A percentile compares a stretch with the other conserved stretches of the same genome.
phyloP scores from a whole-genome alignment of 129 eudicot species.

The Deinandra increscens region DNA sequence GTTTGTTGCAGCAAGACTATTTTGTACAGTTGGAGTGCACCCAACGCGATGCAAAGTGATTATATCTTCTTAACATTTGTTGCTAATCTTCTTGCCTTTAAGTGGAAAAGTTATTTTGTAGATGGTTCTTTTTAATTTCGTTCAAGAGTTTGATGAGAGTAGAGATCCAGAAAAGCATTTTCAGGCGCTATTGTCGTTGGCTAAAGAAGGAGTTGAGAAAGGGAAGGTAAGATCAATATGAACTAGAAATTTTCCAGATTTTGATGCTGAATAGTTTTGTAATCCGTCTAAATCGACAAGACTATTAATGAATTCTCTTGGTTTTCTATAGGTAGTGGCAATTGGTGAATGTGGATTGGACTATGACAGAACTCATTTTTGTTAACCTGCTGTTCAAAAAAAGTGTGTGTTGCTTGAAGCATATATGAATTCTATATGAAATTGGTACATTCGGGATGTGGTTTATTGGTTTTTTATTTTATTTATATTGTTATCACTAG shows the following conservation, averaged over 20 bases:
- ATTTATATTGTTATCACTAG: conserved; percentile 33
- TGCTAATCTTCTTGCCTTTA: not conserved
- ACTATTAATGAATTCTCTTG: not conserved
- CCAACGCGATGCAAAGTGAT: conserved; percentile 96
- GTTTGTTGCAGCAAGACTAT: conserved; percentile 68
- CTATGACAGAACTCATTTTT: conserved; percentile 95
- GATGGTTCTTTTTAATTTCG: conserved; percentile 9
- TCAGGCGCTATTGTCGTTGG: conserved; percentile 79
- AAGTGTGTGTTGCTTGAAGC: conserved; percentile 49
- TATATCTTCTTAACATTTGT: conserved; percentile 17
- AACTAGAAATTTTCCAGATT: not conserved
- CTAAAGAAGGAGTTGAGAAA: conserved; percentile 84
- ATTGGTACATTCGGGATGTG: not conserved
- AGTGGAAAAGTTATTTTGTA: not conserved
- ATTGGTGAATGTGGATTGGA: conserved; percentile 99
- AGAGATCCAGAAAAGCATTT: conserved; percentile 97
- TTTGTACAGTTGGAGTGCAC: conserved; percentile 98
- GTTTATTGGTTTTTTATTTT: not conserved
- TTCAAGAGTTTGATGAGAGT: conserved; percentile 94
- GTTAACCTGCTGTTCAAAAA: conserved; percentile 77
- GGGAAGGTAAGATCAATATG: conserved; percentile 66
- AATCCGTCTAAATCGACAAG: not conserved
- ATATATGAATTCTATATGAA: not conserved
- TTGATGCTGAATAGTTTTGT: not conserved
- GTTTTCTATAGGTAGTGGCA: conserved; percentile 79